Conservation (phyloP, 2,329 filamentous ascomycete species). For the Endoconidiophora polonica region DNA sequence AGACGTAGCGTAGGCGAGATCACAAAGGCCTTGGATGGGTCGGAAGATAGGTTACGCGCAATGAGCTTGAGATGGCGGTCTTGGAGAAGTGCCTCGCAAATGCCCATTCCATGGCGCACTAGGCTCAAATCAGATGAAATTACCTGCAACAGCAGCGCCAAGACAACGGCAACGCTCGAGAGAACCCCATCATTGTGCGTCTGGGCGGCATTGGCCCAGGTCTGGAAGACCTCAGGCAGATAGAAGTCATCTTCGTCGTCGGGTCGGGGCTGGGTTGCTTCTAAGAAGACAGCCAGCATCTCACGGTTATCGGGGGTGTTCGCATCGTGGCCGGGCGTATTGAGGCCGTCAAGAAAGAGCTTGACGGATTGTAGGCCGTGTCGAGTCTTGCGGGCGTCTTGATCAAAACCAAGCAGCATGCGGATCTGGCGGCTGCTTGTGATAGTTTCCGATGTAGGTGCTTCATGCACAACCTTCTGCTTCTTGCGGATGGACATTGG, state of each 20-base stretch:
- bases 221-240: conserved; percentile 67
- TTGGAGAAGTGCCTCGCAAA: conserved; percentile 70
- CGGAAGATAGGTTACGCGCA: conserved; percentile 59
- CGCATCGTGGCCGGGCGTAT: conserved; percentile 30
- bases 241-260: conserved; percentile 37
- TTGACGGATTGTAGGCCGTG: conserved; percentile 58
- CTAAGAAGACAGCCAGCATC: conserved; percentile 55
- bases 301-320: conserved; percentile 27
- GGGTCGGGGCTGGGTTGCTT: conserved; percentile 32
- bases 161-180: conserved; percentile 61
- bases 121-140: conserved; percentile 60
- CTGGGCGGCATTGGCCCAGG: conserved; percentile 70
- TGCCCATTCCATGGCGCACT: conserved; percentile 53
- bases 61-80: conserved; percentile 67
- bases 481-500: conserved; percentile 26
- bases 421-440: conserved; percentile 49
- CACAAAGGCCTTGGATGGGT: conserved; percentile 70
- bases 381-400: conserved; percentile 49
- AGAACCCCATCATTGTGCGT: conserved; percentile 66
- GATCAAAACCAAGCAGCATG: conserved; percentile 52
- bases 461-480: conserved; percentile 38
- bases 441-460: conserved; percentile 44
- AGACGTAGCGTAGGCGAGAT: conserved; percentile 79
- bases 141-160: conserved; percentile 67
- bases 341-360: conserved; percentile 49